Percentiles rank a stretch among this genome's conserved stretches.
Evolutionary conservation across 2,329 filamentous ascomycete genomes (phyloP).

Genomic region (Paracoccidioides brasiliensis): DNA sequence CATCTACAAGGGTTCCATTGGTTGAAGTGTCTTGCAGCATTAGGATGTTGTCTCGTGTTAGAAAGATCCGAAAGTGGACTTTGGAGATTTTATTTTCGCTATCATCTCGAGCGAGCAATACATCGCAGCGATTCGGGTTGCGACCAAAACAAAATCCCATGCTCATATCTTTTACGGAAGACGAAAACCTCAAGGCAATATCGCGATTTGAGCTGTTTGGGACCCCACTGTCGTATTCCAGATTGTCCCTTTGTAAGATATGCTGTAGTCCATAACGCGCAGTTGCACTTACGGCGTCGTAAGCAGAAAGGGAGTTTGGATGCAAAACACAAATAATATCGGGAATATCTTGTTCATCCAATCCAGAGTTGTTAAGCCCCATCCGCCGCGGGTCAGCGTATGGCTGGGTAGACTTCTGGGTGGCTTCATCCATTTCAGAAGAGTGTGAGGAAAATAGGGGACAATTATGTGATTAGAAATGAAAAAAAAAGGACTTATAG

Average conservation of each 20-base stretch:
- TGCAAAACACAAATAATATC: conserved; percentile 85
- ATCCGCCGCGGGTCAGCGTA: conserved; percentile 67
- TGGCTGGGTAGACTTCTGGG: conserved; percentile 59
- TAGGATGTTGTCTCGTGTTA: conserved; percentile 71
- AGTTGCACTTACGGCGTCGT: conserved; percentile 52
- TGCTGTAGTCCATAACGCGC: conserved; percentile 42
- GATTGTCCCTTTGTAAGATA: conserved; percentile 41
- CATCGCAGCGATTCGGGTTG: conserved; percentile 57
- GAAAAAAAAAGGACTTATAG: background rate
- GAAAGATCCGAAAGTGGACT: conserved; percentile 85
- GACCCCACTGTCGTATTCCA: conserved; percentile 30
- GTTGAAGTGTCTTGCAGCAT: conserved; percentile 92
- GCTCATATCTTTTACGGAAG: conserved; percentile 51
- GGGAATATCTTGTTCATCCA: conserved; percentile 67
- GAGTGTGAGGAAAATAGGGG: background rate
- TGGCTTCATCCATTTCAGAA: conserved; percentile 30
- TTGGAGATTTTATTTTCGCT: conserved; percentile 68
- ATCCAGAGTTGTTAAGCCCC: conserved; percentile 68
- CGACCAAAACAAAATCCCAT: conserved; percentile 80
- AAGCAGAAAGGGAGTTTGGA: conserved; percentile 60
- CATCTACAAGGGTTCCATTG: conserved; percentile 87
- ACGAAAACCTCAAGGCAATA: conserved; percentile 69
- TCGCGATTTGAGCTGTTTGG: conserved; percentile 32
- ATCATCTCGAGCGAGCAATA: conserved; percentile 55
- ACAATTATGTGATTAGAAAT: background rate